These are phyloP conservation scores for Candida sp. DNA, from an alignment of 1,139 yeast genomes.

Conservation along the genomic window DNA sequence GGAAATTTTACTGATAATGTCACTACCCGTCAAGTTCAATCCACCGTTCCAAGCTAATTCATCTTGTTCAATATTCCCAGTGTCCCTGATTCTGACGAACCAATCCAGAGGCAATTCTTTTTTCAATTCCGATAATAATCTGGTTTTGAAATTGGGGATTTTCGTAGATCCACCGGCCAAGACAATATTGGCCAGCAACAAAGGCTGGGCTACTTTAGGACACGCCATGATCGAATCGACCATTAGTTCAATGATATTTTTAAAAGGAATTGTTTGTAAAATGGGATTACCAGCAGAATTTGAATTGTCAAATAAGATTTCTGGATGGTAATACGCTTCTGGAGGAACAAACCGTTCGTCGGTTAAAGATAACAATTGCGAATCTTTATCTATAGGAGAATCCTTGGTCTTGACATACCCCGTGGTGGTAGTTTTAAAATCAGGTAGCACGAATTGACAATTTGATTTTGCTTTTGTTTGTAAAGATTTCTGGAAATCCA, in stretches of 20 bases:
- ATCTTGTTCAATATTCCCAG: slow-evolving; percentile 17
- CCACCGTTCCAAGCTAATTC: slow-evolving; percentile 43
- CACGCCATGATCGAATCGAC: slow-evolving; percentile 66
- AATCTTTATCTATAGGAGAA: slow-evolving; percentile 26
- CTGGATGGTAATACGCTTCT: slow-evolving; percentile 85
- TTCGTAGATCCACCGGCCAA: slow-evolving; percentile 82
- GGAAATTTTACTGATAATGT: slow-evolving; percentile 51
- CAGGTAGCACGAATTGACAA: slow-evolving; percentile 81
- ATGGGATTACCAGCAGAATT: slow-evolving; percentile 23
- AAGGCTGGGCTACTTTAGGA: slow-evolving; percentile 74
- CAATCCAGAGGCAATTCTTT: slow-evolving; percentile 68
- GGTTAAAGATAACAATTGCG: slow-evolving; percentile 63
- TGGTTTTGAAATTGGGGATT: slow-evolving; percentile 59
- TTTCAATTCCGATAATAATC: slow-evolving; percentile 60
- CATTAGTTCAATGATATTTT: slow-evolving; percentile 71
- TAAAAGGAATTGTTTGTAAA: slow-evolving; percentile 56
- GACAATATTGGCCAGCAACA: slow-evolving; percentile 75
- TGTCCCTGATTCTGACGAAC: slow-evolving; percentile 47
- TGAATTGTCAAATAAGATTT: slow-evolving; percentile 47
- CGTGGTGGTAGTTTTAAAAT: slow-evolving; percentile 72
- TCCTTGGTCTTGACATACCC: slow-evolving; percentile 48
- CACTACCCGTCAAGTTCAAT: slow-evolving; percentile 47
- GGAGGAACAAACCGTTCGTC: slow-evolving; percentile 91
- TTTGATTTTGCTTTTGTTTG: slow-evolving; percentile 22
- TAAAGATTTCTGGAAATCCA: slow-evolving; percentile 60